These are phyloP conservation scores for Pythium vanterpoolii DNA, from an alignment of 352 stramenopile species.

Conservation along the genomic window DNA sequence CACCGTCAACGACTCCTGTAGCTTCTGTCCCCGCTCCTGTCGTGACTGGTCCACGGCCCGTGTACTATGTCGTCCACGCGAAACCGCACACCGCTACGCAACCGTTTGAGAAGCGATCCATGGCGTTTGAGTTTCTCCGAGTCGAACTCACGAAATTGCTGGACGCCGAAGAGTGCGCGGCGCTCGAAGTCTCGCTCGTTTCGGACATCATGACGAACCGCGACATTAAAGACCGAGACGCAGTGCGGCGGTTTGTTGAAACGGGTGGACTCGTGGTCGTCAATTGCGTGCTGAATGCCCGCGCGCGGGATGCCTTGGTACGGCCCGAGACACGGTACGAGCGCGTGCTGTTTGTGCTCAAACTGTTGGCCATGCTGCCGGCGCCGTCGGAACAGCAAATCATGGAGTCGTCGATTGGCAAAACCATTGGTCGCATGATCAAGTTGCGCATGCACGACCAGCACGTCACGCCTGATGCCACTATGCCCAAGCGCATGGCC, in stretches of 20 bases:
- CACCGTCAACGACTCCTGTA: neutral
- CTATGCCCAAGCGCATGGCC: conserved; percentile 39
- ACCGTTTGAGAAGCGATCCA: conserved; percentile 42
- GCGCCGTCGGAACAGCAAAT: conserved; percentile 48
- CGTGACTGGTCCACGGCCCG: neutral
- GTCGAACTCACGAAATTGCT: conserved; percentile 49
- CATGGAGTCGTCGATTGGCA: conserved; percentile 56
- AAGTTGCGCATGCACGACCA: conserved; percentile 39
- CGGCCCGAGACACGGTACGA: neutral
- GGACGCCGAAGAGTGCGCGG: conserved; percentile 36
- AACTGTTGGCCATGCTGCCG: conserved; percentile 75
- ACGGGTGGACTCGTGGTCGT: conserved; percentile 53
- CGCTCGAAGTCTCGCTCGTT: conserved; percentile 44
- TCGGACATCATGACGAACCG: conserved; percentile 57
- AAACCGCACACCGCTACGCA: conserved; percentile 24
- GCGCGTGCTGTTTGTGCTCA: conserved; percentile 27
- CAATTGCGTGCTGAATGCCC: conserved; percentile 26
- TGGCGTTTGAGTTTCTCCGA: conserved; percentile 63
- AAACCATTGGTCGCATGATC: conserved; percentile 50
- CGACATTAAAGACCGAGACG: conserved; percentile 48
- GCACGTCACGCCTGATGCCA: conserved; percentile 13
- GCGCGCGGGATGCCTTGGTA: conserved; percentile 1
- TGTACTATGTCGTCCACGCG: conserved; percentile 53
- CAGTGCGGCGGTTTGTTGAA: conserved; percentile 59
- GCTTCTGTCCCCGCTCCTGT: no score